phyloP scores from a whole-genome alignment of 2,329 filamentous ascomycete genomes.

The Paramyrothecium roridum region DNA sequence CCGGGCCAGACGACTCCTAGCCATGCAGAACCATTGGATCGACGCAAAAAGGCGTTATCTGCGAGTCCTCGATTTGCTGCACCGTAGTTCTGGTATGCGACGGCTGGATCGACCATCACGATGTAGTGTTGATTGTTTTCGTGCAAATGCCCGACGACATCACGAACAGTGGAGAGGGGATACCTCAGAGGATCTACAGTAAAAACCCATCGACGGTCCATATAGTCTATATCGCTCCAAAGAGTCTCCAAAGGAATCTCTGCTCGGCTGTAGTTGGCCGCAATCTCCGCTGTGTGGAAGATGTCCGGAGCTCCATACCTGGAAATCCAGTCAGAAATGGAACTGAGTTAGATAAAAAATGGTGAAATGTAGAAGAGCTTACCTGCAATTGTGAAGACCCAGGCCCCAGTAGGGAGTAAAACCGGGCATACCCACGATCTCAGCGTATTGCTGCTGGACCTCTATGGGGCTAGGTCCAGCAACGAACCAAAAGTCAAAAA shows the following conservation, averaged over 20 bases:
- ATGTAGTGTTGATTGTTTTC: constrained; percentile 65
- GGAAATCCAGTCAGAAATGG: neutral
- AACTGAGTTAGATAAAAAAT: too few species aligned
- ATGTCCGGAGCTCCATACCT: constrained; percentile 79
- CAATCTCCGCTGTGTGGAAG: constrained; percentile 62
- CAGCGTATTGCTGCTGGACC: constrained; percentile 69
- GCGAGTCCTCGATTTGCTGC: constrained; percentile 37
- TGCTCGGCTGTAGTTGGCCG: constrained; percentile 62
- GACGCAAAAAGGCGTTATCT: constrained; percentile 45
- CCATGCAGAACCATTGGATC: constrained; percentile 53
- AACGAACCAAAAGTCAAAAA: constrained; percentile 77
- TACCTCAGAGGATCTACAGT: constrained; percentile 67
- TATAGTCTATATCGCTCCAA: constrained; percentile 72
- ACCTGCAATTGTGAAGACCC: constrained; percentile 73
- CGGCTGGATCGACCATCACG: constrained; percentile 74
- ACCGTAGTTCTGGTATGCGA: constrained; percentile 47
- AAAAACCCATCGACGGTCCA: constrained; percentile 55
- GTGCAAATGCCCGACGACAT: constrained; percentile 66
- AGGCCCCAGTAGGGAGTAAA: constrained; percentile 82
- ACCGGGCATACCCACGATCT: constrained; percentile 65
- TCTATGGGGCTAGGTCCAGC: constrained; percentile 66
- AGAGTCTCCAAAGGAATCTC: constrained; percentile 71
- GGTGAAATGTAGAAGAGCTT: constrained; percentile 17
- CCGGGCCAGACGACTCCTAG: constrained; percentile 76
- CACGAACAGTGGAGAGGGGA: constrained; percentile 58